These are phyloP conservation scores for Daldinia eschscholtzii DNA, from an alignment of 2,329 filamentous ascomycete species.

Conservation along the genomic window DNA sequence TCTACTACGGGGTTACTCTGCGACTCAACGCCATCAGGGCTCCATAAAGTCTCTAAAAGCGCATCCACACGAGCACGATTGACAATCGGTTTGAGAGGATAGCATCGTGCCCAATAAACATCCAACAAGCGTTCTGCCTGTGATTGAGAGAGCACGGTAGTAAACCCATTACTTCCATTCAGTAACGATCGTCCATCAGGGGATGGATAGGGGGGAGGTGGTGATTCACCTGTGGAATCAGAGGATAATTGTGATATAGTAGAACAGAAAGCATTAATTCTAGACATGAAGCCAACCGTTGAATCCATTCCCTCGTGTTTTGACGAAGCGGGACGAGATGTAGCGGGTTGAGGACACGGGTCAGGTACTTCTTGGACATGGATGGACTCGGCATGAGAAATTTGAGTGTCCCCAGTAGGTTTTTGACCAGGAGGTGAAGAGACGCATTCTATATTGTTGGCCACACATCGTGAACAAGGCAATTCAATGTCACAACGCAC, in stretches of 20 bases:
- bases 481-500: conserved; percentile 32
- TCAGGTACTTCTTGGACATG: background rate
- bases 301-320: conserved; percentile 24
- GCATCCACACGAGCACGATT: conserved; percentile 20
- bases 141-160: conserved; percentile 25
- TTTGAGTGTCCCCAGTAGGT: conserved; percentile 2
- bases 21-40: conserved; percentile 15
- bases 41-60: conserved; percentile 27
- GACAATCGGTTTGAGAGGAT: conserved; percentile 30
- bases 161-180: conserved; percentile 9
- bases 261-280: conserved; percentile 33
- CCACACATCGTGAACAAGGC: conserved; percentile 29
- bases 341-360: background rate
- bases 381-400: background rate
- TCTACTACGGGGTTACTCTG: conserved; percentile 20
- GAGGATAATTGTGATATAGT: conserved; percentile 29
- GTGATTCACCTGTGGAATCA: conserved; percentile 20
- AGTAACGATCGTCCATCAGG: conserved; percentile 20
- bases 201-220: conserved; percentile 26
- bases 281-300: conserved; percentile 34
- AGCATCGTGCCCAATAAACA: conserved; percentile 31
- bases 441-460: conserved; percentile 29
- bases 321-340: background rate
- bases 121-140: conserved; percentile 25
- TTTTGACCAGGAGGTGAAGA: background rate